Evolutionary conservation across 2,329 filamentous ascomycete genomes (phyloP).

Genomic region (Botrytis pseudocinerea): DNA sequence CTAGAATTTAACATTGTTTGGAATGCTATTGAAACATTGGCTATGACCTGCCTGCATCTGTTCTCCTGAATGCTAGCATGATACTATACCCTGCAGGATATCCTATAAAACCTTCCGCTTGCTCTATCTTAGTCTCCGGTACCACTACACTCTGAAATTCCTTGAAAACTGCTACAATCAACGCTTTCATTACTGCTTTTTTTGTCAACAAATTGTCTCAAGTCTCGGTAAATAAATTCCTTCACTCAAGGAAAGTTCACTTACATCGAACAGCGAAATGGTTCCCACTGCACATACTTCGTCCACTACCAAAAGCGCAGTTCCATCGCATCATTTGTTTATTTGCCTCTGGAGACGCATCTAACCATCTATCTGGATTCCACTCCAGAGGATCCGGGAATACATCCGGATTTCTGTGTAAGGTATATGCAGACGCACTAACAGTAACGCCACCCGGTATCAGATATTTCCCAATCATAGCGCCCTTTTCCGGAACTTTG

Average conservation of each 20-base stretch:
- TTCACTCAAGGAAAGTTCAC: slow-evolving; percentile 25
- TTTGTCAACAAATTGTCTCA: slow-evolving; percentile 11
- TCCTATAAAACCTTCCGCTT: slow-evolving; percentile 47
- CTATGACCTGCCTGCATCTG: neutral
- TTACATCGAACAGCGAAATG: slow-evolving; percentile 60
- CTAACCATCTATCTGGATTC: slow-evolving; percentile 48
- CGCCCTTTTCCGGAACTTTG: slow-evolving; percentile 37
- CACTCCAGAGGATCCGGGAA: slow-evolving; percentile 52
- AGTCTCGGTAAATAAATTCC: neutral
- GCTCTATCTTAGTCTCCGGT: slow-evolving; percentile 61
- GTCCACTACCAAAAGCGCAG: slow-evolving; percentile 66
- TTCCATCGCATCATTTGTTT: slow-evolving; percentile 54
- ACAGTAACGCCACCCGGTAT: slow-evolving; percentile 23
- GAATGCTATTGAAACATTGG: neutral
- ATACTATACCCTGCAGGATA: neutral
- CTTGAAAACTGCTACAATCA: slow-evolving; percentile 66
- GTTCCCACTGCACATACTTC: slow-evolving; percentile 65
- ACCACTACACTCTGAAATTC: slow-evolving; percentile 61
- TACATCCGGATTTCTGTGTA: slow-evolving; percentile 34
- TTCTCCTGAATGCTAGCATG: neutral
- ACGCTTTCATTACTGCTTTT: slow-evolving; percentile 66
- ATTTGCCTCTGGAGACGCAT: slow-evolving; percentile 40
- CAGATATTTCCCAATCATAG: neutral
- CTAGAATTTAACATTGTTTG: neutral
- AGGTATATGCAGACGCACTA: slow-evolving; percentile 21